A percentile compares a stretch with the other conserved stretches of the same genome.
phyloP scores from a whole-genome alignment of 169 alveolate genomes.

The Eimeria zaria region DNA sequence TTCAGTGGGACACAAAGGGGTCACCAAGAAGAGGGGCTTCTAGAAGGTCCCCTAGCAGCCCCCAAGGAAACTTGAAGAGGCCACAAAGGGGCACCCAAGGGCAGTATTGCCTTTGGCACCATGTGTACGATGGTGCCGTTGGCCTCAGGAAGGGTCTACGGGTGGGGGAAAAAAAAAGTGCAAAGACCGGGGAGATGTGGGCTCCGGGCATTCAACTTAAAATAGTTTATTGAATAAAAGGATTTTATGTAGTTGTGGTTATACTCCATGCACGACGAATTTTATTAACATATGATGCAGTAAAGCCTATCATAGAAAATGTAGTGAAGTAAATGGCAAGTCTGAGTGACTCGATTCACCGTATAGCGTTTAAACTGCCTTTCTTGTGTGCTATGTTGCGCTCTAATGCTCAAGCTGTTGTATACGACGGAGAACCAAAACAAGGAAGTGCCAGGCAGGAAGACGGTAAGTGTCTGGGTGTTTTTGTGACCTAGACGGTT shows the following conservation, averaged over 20 bases:
- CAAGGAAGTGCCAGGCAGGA: too few relatives aligned
- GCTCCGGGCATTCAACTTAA: not conserved
- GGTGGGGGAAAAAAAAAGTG: not conserved
- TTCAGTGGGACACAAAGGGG: too few relatives aligned
- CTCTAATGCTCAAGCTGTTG: not conserved
- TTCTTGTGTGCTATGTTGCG: not conserved
- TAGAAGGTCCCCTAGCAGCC: too few relatives aligned
- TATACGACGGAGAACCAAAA: too few relatives aligned
- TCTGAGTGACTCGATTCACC: not conserved
- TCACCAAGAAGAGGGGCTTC: too few relatives aligned
- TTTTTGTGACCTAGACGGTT: too few relatives aligned
- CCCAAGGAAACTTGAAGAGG: not conserved
- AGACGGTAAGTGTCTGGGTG: too few relatives aligned
- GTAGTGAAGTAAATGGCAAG: not conserved
- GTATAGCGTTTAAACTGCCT: not conserved
- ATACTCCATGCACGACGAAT: too few relatives aligned
- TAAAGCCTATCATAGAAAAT: not conserved
- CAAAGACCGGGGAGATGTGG: not conserved
- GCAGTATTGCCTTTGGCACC: not conserved
- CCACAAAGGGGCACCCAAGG: not conserved
- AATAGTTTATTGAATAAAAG: not conserved
- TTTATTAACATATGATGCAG: too few relatives aligned
- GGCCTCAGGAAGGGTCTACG: not conserved
- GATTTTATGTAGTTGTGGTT: too few relatives aligned
- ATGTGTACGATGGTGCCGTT: not conserved